phyloP scores from a whole-genome alignment of 257 asterid genomes.

The Solanum bulbocastanum region DNA sequence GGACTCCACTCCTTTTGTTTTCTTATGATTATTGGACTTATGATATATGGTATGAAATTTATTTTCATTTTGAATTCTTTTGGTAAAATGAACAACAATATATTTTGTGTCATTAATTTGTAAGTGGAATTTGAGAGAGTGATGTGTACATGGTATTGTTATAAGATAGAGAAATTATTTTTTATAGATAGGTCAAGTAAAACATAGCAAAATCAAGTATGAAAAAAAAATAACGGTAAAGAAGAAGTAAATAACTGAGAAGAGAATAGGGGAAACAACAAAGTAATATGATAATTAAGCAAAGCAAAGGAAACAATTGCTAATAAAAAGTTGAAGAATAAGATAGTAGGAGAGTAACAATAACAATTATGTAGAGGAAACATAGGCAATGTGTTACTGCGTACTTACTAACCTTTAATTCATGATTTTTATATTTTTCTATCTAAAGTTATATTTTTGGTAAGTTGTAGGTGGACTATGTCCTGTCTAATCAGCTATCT shows the following conservation, averaged over 20 bases:
- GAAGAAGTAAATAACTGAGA: background rate
- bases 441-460: too few species aligned
- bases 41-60: background rate
- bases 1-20: background rate
- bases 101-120: background rate
- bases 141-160: background rate
- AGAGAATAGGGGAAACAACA: background rate
- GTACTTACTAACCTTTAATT: too few species aligned
- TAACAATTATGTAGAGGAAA: background rate
- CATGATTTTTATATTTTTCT: too few species aligned
- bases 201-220: too few species aligned
- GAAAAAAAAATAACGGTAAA: too few species aligned
- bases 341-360: too few species aligned
- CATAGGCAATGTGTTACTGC: background rate
- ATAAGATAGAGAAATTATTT: too few species aligned
- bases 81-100: background rate
- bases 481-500: too few species aligned
- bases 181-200: background rate
- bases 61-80: background rate
- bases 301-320: too few species aligned
- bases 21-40: background rate
- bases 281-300: too few species aligned
- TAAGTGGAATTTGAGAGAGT: background rate
- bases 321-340: background rate
- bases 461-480: background rate